These are phyloP conservation scores for Hericium erinaceus DNA, from an alignment of 768 basidiomycete genomes.

Conservation along the genomic window DNA sequence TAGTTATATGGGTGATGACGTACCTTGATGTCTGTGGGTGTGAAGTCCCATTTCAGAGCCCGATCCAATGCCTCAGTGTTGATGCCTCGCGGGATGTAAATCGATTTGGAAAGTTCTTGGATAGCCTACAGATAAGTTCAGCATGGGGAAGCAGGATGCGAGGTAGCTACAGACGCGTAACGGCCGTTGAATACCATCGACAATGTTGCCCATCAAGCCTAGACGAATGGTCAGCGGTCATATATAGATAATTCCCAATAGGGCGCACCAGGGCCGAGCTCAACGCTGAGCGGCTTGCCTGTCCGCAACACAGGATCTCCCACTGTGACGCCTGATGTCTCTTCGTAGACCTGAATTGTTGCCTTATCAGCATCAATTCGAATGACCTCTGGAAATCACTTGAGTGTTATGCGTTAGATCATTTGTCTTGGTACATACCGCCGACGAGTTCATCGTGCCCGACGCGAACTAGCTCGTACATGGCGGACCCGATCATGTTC, in stretches of 20 bases:
- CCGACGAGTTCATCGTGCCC: constrained; percentile 98
- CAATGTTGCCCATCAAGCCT: constrained; percentile 99
- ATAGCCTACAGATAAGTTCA: constrained; percentile 46
- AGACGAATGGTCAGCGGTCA: neutral
- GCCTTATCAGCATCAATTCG: constrained; percentile 97
- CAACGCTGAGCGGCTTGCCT: constrained; percentile 95
- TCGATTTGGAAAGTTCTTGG: constrained; percentile 95
- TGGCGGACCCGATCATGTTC: constrained; percentile 92
- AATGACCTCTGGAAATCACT: constrained; percentile 76
- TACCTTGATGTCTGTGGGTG: constrained; percentile 72
- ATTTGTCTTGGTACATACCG: constrained; percentile 41
- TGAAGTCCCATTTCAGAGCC: constrained; percentile 89
- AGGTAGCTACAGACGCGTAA: constrained; percentile 50
- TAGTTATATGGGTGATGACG: constrained; percentile 1
- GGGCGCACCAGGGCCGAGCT: constrained; percentile 84
- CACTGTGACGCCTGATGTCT: constrained; percentile 97
- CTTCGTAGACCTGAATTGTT: constrained; percentile 98
- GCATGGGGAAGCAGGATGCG: constrained; percentile 2
- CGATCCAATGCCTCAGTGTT: constrained; percentile 94
- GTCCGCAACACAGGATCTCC: constrained; percentile 97
- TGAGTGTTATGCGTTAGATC: neutral
- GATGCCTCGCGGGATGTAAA: constrained; percentile 98
- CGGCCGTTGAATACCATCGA: constrained; percentile 94
- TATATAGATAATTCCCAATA: neutral
- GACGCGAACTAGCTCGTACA: constrained; percentile 97